Conservation (phyloP, 148 eudicot genomes). For the Hydrangea macrophylla region DNA sequence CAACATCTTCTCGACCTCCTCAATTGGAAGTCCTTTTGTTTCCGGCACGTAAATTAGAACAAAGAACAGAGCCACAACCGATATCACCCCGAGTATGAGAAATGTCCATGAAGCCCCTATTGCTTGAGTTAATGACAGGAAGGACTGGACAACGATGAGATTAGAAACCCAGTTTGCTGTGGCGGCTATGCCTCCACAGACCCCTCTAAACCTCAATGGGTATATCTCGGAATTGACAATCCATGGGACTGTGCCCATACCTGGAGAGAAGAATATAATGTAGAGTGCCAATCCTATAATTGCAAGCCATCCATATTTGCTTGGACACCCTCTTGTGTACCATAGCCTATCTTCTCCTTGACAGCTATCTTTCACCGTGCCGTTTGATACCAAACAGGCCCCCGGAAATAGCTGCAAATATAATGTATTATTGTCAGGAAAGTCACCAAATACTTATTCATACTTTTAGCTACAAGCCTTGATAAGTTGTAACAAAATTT, state of each 20-base stretch:
- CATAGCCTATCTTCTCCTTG: slow-evolving; percentile 30
- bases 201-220: slow-evolving; percentile 60
- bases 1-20: slow-evolving; percentile 67
- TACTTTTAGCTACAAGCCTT: no score
- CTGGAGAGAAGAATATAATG: slow-evolving; percentile 70
- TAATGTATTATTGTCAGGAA: no score
- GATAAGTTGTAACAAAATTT: no score
- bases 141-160: slow-evolving; percentile 50
- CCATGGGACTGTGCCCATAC: slow-evolving; percentile 80
- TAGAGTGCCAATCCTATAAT: slow-evolving; percentile 46
- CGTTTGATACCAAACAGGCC: slow-evolving; percentile 40
- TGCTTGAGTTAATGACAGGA: slow-evolving; percentile 47
- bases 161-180: slow-evolving; percentile 66
- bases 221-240: slow-evolving; percentile 66
- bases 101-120: slow-evolving; percentile 57
- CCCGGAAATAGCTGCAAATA: slow-evolving; percentile 38
- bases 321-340: slow-evolving; percentile 70
- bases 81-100: slow-evolving; percentile 42
- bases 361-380: slow-evolving; percentile 25
- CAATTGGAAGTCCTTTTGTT: slow-evolving; percentile 65
- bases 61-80: slow-evolving; percentile 44
- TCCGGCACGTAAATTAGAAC: slow-evolving; percentile 55
- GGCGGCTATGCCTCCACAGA: slow-evolving; percentile 70
- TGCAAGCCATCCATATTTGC: slow-evolving; percentile 59
- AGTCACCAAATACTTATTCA: no score